These are phyloP conservation scores for Periconia digitata DNA, from an alignment of 2,329 filamentous ascomycete genomes.

Conservation along the genomic window DNA sequence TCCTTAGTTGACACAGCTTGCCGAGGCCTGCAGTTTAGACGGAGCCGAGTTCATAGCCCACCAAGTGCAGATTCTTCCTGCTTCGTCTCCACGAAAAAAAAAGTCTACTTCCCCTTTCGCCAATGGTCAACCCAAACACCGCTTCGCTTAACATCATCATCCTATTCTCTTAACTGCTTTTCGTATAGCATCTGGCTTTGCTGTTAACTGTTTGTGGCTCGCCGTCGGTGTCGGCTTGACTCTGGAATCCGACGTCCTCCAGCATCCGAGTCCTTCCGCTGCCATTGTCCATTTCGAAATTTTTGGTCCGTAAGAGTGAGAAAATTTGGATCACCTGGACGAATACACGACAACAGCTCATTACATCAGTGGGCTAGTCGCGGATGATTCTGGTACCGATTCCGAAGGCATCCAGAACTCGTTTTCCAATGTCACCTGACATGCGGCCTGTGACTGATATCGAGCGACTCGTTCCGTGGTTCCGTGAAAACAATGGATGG, in stretches of 20 bases:
- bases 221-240: too few species aligned
- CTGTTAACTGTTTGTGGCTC: too few species aligned
- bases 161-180: not conserved
- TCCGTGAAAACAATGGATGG: slow-evolving; percentile 31
- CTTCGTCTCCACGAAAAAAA: not conserved
- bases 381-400: not conserved
- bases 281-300: not conserved
- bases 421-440: not conserved
- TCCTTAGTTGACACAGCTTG: too few species aligned
- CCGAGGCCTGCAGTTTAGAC: not conserved
- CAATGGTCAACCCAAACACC: not conserved
- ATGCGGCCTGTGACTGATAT: not conserved
- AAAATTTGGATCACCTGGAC: not conserved
- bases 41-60: not conserved
- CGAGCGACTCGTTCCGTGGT: slow-evolving; percentile 31
- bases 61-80: not conserved
- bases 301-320: not conserved
- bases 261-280: not conserved
- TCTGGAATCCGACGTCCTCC: too few species aligned
- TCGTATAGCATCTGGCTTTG: not conserved
- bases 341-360: not conserved
- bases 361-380: not conserved
- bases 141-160: not conserved
- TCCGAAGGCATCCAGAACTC: not conserved
- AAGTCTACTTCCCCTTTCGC: too few species aligned